A percentile compares a stretch with the other conserved stretches of the same genome.
phyloP scores from a whole-genome alignment of 2,329 filamentous ascomycete species.

The Beauveria australis region DNA sequence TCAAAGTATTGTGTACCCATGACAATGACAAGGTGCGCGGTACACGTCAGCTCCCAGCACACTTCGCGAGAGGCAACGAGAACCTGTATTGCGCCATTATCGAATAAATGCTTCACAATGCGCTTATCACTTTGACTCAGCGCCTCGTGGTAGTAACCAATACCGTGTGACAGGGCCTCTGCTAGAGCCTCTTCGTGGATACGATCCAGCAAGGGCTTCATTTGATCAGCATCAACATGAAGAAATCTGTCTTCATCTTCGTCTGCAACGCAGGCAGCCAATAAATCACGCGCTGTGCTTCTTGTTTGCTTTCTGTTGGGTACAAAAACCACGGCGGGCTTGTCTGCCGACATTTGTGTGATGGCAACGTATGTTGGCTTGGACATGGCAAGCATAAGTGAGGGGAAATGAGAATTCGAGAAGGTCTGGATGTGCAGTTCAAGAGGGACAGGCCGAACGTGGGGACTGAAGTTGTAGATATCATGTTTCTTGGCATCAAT shows the following conservation, averaged over 20 bases:
- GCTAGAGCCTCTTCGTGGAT: conserved; percentile 81
- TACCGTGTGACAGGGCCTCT: conserved; percentile 84
- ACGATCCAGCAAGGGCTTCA: conserved; percentile 71
- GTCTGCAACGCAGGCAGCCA: conserved; percentile 79
- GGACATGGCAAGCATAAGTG: conserved; percentile 96
- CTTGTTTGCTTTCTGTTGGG: conserved; percentile 90
- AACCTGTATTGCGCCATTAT: conserved; percentile 81
- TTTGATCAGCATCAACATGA: conserved; percentile 72
- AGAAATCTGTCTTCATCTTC: conserved; percentile 93
- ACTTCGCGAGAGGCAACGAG: conserved; percentile 72
- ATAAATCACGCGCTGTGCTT: conserved; percentile 74
- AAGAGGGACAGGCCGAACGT: conserved; percentile 78
- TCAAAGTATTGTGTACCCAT: conserved; percentile 99
- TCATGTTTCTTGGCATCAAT: conserved; percentile 96
- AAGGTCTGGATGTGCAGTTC: conserved; percentile 95
- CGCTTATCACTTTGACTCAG: conserved; percentile 81
- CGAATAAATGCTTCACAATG: conserved; percentile 88
- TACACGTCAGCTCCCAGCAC: conserved; percentile 89
- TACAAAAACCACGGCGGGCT: conserved; percentile 86
- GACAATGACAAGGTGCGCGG: conserved; percentile 83
- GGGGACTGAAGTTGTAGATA: conserved; percentile 96
- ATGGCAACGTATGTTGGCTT: conserved; percentile 88
- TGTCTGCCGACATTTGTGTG: conserved; percentile 77
- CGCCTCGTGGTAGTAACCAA: conserved; percentile 96
- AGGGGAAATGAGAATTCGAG: conserved; percentile 92